Conservation (phyloP, 2,329 filamentous ascomycete species). For the Fusarium secorum region DNA sequence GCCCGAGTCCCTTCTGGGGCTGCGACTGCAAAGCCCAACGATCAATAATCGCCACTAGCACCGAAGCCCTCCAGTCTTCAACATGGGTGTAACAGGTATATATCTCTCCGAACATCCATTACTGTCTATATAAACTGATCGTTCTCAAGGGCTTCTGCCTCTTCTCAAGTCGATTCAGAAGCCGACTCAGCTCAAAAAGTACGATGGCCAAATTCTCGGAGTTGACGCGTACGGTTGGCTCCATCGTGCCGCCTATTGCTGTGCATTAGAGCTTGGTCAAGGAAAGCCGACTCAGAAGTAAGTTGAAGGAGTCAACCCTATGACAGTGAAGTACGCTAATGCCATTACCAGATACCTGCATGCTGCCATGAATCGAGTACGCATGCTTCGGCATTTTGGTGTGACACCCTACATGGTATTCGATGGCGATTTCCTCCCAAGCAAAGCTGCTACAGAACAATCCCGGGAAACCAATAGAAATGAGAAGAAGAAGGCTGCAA, state of each 20-base stretch:
- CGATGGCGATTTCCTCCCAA: conserved; percentile 93
- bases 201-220: conserved; percentile 85
- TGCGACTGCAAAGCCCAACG: conserved; percentile 22
- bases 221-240: conserved; percentile 99
- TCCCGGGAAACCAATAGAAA: conserved; percentile 78
- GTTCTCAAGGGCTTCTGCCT: conserved; percentile 75
- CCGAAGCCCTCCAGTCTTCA: conserved; percentile 26
- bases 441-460: conserved; percentile 87
- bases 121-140: conserved; percentile 28
- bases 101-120: not conserved
- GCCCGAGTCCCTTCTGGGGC: conserved; percentile 28
- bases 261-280: conserved; percentile 88
- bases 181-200: conserved; percentile 85
- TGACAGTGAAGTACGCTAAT: not conserved
- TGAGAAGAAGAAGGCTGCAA: conserved; percentile 76
- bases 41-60: conserved; percentile 12
- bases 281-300: conserved; percentile 89
- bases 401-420: conserved; percentile 96
- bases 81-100: conserved; percentile 51
- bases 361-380: conserved; percentile 87
- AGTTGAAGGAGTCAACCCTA: conserved; percentile 41
- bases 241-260: conserved; percentile 88
- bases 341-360: conserved; percentile 75
- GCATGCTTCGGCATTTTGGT: conserved; percentile 93
- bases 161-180: conserved; percentile 97